These are phyloP conservation scores for Cadophora luteo-olivacea DNA, from an alignment of 2,329 filamentous ascomycete species.

Conservation along the genomic window DNA sequence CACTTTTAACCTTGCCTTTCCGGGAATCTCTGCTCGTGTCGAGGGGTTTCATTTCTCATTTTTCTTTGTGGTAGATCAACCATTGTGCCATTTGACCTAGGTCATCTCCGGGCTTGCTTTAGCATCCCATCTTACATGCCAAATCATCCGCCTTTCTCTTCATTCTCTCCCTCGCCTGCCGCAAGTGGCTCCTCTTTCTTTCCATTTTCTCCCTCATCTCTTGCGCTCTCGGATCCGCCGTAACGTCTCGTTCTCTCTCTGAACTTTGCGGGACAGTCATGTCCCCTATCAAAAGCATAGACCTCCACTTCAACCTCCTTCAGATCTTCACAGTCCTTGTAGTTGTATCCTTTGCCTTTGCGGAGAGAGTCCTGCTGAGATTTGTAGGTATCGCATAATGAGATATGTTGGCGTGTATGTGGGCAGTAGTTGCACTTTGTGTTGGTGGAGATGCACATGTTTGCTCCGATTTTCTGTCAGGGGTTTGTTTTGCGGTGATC, in stretches of 20 bases:
- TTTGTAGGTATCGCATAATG: neutral
- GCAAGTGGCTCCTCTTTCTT: neutral
- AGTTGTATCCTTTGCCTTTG: neutral
- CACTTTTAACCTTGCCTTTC: too few species aligned
- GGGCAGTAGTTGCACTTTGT: neutral
- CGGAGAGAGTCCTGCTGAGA: neutral
- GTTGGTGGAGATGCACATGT: slow-evolving; percentile 8
- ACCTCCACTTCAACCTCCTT: neutral
- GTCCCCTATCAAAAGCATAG: neutral
- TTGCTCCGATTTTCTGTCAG: too few species aligned
- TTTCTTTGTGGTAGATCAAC: too few species aligned
- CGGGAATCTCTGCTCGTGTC: too few species aligned
- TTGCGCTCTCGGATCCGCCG: neutral
- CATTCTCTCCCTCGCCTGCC: neutral
- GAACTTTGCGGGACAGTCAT: neutral
- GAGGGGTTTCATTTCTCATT: too few species aligned
- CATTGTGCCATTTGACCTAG: too few species aligned
- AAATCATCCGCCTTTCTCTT: neutral
- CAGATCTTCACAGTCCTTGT: neutral
- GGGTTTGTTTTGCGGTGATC: neutral
- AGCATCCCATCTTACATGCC: too few species aligned
- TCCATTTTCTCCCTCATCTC: neutral
- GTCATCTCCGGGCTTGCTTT: too few species aligned
- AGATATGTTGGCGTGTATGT: neutral
- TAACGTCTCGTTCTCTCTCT: neutral